Percentiles rank a stretch among this genome's conserved stretches.
phyloP scores from a whole-genome alignment of 441 rosid species.

The Gossypium gossypioides region DNA sequence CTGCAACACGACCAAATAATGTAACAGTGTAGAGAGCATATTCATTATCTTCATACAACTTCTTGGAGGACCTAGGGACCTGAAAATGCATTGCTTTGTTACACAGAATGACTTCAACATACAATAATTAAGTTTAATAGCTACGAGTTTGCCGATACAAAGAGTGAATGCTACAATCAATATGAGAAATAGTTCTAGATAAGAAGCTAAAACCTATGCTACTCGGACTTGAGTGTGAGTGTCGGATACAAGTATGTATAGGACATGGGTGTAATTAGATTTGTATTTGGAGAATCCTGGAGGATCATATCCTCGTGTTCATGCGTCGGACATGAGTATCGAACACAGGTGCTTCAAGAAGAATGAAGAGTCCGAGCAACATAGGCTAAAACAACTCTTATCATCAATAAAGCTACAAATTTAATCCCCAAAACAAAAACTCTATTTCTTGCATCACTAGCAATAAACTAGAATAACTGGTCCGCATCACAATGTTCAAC shows the following conservation, averaged over 20 bases:
- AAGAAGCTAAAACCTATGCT: background rate
- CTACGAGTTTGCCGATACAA: background rate
- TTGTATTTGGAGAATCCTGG: background rate
- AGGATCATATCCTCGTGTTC: background rate
- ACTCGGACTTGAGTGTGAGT: background rate
- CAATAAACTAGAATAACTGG: background rate
- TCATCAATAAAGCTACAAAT: background rate
- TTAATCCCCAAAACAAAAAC: background rate
- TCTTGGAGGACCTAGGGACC: conserved; percentile 96
- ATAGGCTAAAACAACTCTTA: background rate
- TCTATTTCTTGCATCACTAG: background rate
- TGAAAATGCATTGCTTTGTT: conserved; percentile 26
- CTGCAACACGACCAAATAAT: conserved; percentile 78
- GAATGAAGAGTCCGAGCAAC: background rate
- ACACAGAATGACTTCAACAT: conserved; percentile 14
- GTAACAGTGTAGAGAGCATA: conserved; percentile 90
- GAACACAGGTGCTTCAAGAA: background rate
- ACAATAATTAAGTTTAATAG: background rate
- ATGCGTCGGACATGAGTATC: background rate
- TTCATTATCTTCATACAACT: conserved; percentile 87
- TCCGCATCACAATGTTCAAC: conserved; percentile 1
- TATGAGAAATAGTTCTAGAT: background rate
- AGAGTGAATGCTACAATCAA: background rate
- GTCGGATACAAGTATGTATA: background rate
- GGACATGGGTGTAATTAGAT: background rate